Conservation (phyloP, 306 rosid species). For the Citrullus colocynthis region DNA sequence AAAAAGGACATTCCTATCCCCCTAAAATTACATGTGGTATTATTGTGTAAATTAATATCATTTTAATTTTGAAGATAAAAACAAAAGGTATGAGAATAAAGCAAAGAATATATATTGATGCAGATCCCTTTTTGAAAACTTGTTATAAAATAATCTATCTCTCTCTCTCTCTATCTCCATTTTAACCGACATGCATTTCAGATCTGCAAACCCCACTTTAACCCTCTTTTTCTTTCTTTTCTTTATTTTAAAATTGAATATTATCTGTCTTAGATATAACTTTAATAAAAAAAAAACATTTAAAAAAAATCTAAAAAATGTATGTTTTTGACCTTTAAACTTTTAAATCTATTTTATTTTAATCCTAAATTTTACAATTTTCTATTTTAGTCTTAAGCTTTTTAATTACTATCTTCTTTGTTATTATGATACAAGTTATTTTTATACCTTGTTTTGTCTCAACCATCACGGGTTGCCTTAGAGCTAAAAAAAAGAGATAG, state of each 20-base stretch:
- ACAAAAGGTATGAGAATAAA: not conserved
- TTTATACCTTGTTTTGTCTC: too few species aligned
- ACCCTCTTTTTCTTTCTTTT: not conserved
- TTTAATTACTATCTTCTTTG: too few species aligned
- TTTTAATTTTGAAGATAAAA: not conserved
- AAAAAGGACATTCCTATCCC: not conserved
- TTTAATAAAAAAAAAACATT: too few species aligned
- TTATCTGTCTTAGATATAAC: not conserved
- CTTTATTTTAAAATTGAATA: not conserved
- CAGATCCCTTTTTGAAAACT: not conserved
- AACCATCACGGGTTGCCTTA: too few species aligned
- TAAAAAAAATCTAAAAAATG: too few species aligned
- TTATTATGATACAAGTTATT: too few species aligned
- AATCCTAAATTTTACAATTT: too few species aligned
- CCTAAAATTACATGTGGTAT: not conserved
- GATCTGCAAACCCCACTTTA: slow-evolving; percentile 16
- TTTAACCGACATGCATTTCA: slow-evolving; percentile 33
- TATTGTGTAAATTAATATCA: not conserved
- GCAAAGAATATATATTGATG: not conserved
- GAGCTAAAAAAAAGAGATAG: too few species aligned
- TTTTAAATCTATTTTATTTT: too few species aligned
- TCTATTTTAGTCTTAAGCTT: too few species aligned
- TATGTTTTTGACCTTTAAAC: too few species aligned
- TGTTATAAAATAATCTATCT: not conserved
- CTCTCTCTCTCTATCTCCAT: slow-evolving; percentile 2